Conservation (phyloP, 1,139 yeast genomes). For the Torulaspora globosa region DNA sequence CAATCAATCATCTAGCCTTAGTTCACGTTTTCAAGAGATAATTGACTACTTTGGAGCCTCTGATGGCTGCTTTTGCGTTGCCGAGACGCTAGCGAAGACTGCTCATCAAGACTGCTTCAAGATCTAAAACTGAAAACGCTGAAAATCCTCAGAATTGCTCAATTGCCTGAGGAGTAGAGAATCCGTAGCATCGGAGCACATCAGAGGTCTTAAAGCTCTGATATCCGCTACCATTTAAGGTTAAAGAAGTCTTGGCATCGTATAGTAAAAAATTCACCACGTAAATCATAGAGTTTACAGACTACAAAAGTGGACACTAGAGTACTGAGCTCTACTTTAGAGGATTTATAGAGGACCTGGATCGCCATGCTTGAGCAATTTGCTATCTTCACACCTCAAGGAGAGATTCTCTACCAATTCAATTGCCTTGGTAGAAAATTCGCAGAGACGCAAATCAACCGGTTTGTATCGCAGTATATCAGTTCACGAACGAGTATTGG, state of each 20-base stretch:
- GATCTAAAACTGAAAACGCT: background rate
- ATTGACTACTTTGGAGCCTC: background rate
- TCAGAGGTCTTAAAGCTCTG: background rate
- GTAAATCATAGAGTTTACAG: background rate
- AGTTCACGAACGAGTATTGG: slow-evolving; percentile 32
- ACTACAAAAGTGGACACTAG: background rate
- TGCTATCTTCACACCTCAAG: slow-evolving; percentile 53
- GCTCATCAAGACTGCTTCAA: background rate
- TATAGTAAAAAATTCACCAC: slow-evolving; percentile 2
- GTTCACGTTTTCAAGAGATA: background rate
- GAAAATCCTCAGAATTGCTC: background rate
- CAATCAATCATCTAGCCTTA: background rate
- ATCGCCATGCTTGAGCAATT: slow-evolving; percentile 51
- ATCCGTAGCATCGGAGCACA: background rate
- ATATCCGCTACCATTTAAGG: background rate
- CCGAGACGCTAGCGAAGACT: background rate
- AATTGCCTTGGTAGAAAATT: slow-evolving; percentile 44
- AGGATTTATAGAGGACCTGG: background rate
- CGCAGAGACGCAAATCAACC: slow-evolving; percentile 49
- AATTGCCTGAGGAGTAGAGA: background rate
- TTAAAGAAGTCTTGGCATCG: background rate
- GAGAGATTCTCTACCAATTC: slow-evolving; percentile 53
- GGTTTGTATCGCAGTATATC: slow-evolving; percentile 42
- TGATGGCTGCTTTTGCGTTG: background rate
- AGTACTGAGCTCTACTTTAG: background rate